These are phyloP conservation scores for Pythium biforme DNA, from an alignment of 352 stramenopile genomes.

Conservation along the genomic window DNA sequence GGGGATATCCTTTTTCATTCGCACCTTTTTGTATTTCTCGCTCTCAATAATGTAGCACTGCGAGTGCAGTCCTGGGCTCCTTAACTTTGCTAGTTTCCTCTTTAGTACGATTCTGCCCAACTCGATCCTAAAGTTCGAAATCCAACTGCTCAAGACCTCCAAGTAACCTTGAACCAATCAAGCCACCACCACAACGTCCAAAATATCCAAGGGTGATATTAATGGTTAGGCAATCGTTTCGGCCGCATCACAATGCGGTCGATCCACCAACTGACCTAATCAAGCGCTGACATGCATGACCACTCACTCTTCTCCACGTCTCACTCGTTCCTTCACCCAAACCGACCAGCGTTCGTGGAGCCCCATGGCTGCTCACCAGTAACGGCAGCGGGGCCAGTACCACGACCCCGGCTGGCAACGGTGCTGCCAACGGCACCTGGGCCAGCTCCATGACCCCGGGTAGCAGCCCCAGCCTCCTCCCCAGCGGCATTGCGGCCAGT, in stretches of 20 bases:
- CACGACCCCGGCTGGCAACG: slow-evolving; percentile 11
- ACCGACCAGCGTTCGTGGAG: not conserved
- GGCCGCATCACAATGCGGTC: not conserved
- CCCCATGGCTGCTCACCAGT: not conserved
- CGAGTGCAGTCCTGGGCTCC: slow-evolving; percentile 14
- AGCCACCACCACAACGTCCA: too few species aligned
- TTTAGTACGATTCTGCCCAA: slow-evolving; percentile 92
- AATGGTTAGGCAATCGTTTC: not conserved
- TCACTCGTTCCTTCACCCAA: not conserved
- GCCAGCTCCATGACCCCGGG: slow-evolving; percentile 19
- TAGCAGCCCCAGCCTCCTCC: slow-evolving; percentile 22
- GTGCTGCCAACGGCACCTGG: slow-evolving; percentile 2
- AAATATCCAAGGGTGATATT: too few species aligned
- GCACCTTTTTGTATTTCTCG: slow-evolving; percentile 2
- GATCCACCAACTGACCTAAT: too few species aligned
- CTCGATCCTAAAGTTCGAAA: slow-evolving; percentile 91
- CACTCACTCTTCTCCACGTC: not conserved
- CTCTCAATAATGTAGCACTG: not conserved
- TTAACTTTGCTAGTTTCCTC: slow-evolving; percentile 31
- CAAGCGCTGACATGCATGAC: too few species aligned
- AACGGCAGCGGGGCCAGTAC: slow-evolving; percentile 15
- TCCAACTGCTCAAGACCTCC: slow-evolving; percentile 85
- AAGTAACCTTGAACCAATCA: not conserved
- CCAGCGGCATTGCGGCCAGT: slow-evolving; percentile 23
- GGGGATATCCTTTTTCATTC: slow-evolving; percentile 79